Percentiles rank a stretch among this genome's conserved stretches.
These are phyloP conservation scores for Tetraselmis chui DNA, from an alignment of 139 green algal species.

Conservation along the genomic window DNA sequence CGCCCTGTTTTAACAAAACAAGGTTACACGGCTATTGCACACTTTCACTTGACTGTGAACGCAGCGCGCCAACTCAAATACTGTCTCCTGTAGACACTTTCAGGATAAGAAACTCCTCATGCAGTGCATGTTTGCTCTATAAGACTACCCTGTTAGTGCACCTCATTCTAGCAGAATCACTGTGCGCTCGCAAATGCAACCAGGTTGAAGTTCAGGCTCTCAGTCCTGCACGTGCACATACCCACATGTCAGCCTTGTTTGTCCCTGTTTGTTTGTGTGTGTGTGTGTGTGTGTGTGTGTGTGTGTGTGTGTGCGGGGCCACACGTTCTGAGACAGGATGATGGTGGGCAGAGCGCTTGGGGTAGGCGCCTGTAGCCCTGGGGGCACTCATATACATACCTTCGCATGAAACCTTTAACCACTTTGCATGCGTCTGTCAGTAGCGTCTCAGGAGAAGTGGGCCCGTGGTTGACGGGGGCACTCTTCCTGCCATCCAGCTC, in stretches of 20 bases:
- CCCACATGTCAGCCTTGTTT: not conserved
- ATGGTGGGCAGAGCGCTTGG: conserved; percentile 13
- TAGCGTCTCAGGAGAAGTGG: conserved; percentile 42
- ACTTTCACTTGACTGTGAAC: no score
- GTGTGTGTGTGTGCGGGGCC: not conserved
- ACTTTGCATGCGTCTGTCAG: conserved; percentile 56
- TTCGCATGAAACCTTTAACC: conserved; percentile 51
- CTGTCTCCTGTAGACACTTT: no score
- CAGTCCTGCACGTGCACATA: conserved; percentile 14
- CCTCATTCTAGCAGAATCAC: no score
- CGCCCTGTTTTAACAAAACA: no score
- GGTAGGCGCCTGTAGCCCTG: conserved; percentile 22
- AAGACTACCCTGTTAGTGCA: no score
- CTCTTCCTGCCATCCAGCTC: conserved; percentile 80
- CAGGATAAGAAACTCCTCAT: no score
- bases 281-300: no score
- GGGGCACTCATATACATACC: conserved; percentile 17
- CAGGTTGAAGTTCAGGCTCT: conserved; percentile 53
- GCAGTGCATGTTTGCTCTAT: no score
- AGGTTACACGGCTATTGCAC: no score
- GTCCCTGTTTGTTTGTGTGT: no score
- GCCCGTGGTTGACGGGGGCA: conserved; percentile 62
- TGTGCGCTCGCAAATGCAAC: conserved; percentile 27
- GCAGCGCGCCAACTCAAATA: no score
- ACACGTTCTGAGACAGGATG: not conserved